Evolutionary conservation across 805 yeast species (phyloP).

Genomic region (Pichia gijzeniarum): DNA sequence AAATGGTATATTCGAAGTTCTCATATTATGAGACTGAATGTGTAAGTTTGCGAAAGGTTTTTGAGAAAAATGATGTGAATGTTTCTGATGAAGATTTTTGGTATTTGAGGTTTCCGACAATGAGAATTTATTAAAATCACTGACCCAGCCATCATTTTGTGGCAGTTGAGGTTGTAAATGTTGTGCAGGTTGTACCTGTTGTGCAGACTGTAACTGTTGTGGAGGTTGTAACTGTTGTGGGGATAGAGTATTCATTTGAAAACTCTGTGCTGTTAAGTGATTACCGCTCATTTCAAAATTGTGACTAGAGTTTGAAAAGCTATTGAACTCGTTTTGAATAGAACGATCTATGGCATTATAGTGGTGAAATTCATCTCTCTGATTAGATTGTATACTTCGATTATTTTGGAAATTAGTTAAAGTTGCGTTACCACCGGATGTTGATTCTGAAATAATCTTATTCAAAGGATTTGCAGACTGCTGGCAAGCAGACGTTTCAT

Average conservation of each 20-base stretch:
- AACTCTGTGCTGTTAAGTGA: background rate
- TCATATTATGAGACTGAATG: no score
- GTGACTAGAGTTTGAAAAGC: background rate
- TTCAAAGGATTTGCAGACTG: constrained; percentile 3
- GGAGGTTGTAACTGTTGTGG: no score
- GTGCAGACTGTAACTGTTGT: no score
- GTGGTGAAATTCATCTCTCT: background rate
- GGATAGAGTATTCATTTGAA: background rate
- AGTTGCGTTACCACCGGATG: background rate
- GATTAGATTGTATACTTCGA: background rate
- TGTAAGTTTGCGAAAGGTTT: no score
- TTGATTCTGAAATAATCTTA: background rate
- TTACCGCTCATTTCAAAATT: background rate
- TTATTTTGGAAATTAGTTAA: background rate
- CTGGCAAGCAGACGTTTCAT: constrained; percentile 3
- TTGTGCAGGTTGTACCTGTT: no score
- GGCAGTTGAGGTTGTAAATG: background rate
- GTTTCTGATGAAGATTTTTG: no score
- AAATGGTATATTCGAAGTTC: no score
- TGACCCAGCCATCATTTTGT: background rate
- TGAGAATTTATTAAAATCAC: constrained; percentile 1
- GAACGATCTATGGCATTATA: constrained; percentile 1
- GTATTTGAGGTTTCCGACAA: background rate
- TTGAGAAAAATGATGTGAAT: background rate
- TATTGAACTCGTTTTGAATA: constrained; percentile 3